Conservation (phyloP, 73 alveolate genomes). For the Paramecium primaurelia region DNA sequence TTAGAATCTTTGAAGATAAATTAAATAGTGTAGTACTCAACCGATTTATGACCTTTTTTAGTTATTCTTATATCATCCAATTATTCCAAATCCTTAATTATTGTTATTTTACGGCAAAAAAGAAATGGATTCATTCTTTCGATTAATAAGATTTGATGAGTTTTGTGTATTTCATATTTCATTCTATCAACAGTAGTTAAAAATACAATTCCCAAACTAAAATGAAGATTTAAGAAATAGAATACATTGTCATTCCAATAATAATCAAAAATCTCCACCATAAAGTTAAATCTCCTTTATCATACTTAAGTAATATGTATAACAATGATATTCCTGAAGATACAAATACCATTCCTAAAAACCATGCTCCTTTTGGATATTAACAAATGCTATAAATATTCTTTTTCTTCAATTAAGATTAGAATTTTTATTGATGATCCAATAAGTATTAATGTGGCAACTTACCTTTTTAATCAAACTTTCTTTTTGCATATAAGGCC, state of each 20-base stretch:
- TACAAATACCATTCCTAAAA: not conserved
- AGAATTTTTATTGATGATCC: slow-evolving; percentile 16
- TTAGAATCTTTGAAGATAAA: not conserved
- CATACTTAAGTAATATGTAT: not conserved
- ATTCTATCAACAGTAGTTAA: not conserved
- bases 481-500: slow-evolving; percentile 34
- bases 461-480: not conserved
- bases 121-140: slow-evolving; percentile 32
- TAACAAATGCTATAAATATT: not conserved
- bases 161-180: not conserved
- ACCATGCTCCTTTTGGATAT: slow-evolving; percentile 26
- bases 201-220: slow-evolving; percentile 7
- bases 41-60: slow-evolving; percentile 18
- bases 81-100: slow-evolving; percentile 14
- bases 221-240: not conserved
- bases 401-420: not conserved
- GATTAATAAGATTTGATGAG: not conserved
- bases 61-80: not conserved
- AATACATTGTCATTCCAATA: slow-evolving; percentile 27
- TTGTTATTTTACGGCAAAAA: not conserved
- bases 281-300: not conserved
- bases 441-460: not conserved
- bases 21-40: not conserved
- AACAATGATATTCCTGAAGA: not conserved
- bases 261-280: slow-evolving; percentile 46